Evolutionary conservation across 768 basidiomycete genomes (phyloP).

Genomic region (Amanita muscaria): DNA sequence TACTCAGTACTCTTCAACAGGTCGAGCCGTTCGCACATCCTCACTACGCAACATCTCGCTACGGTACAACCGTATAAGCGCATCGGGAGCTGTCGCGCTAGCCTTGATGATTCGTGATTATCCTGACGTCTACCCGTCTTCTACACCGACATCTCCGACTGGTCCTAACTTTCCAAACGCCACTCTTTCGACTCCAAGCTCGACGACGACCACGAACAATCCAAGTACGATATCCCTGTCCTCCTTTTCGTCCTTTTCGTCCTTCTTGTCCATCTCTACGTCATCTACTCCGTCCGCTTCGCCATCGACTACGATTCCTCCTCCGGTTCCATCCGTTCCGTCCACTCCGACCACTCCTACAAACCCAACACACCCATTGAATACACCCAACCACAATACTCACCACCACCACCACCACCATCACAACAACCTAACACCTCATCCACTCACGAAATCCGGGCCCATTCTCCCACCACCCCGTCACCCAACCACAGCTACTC

Average conservation of each 20-base stretch:
- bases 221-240: no score
- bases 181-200: constrained; percentile 18
- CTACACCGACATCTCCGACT: constrained; percentile 23
- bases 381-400: no score
- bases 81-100: constrained; percentile 81
- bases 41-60: constrained; percentile 84
- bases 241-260: no score
- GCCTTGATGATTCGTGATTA: constrained; percentile 97
- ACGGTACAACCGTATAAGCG: constrained; percentile 78
- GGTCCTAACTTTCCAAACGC: constrained; percentile 9
- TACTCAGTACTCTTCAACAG: constrained; percentile 27
- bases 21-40: constrained; percentile 76
- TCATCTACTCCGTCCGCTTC: constrained; percentile 31
- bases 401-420: no score
- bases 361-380: no score
- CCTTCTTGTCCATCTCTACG: constrained; percentile 25
- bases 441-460: constrained; percentile 21
- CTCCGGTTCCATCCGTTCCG: constrained; percentile 8
- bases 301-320: constrained; percentile 23
- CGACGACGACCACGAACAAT: no score
- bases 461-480: constrained; percentile 30
- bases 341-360: constrained; percentile 12
- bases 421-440: constrained; percentile 14
- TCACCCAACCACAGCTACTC: constrained; percentile 35
- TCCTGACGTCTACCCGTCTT: constrained; percentile 58